Base-by-base conservation (phyloP, 345 rosid species). In the Cardiospermum halicacabum region DNA sequence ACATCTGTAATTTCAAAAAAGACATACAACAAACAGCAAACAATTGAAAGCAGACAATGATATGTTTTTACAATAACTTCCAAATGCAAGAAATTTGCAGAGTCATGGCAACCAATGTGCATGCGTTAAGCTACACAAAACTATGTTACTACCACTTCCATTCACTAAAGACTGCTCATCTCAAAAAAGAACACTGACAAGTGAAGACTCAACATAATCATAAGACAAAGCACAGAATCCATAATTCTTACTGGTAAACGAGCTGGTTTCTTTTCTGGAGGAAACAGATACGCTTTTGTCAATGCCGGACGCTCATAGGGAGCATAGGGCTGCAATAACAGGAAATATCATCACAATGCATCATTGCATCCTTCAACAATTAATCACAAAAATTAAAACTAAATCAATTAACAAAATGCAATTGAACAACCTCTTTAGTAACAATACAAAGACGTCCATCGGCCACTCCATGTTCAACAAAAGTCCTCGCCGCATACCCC, bases 301-400 rank as follows among this genome's bases (percentile, higher is more conserved):
- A 94, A 80, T 71, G 96, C 99, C 1, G 99, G 99, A 67, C 99
- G 83, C 84, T 90, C 99, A 64, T 94, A 94, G 4, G 99, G 97
- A 7, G 96, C 97, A 49, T 84, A 62, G 28, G 97, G 84, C 96
- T 90, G 80, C 78, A 70, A 45, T 11, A 60, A 55, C 49, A 37
- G 21, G 37, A 55, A 65, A 65, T 53, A 37, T n/a, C 16, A 24
- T 30, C 25, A 31, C 56, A 31, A 12, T 30, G 15, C 18, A 19
- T 10, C 28, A 11, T 2, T 42, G 18, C 11, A 60, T 43, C 25
- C 25, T 47, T 47, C 11, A 39, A 6, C 27, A 30, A 9, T 47
- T 12, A 28, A 47, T 47, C 18, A 18, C 45, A 13, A 9, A 11
- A 5, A 62, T 0, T 21, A 0, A 34, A 32, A 50, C 21, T 9